Evolutionary conservation across 2,329 filamentous ascomycete genomes (phyloP), one percentile per base, ranked within the genome.

Genomic region (Beauveria sp.): DNA sequence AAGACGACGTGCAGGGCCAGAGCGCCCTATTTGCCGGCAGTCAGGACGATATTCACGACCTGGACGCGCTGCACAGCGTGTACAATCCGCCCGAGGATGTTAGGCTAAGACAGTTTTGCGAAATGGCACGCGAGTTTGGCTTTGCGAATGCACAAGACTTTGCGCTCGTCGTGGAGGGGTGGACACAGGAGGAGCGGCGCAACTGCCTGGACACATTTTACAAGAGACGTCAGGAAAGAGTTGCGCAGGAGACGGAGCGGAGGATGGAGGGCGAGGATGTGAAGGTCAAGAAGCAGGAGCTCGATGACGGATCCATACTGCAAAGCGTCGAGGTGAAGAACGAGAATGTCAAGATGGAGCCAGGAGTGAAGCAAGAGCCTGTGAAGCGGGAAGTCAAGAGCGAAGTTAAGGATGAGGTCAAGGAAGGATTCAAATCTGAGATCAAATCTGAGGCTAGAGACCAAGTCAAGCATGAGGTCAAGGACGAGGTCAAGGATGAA

Each of bases 91-190:
- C 90, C 0, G 79, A 82, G 57, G 84, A 87, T 9, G 89, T 97
- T 9, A 84, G 85, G 74, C 81, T 82, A 57, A 82, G 93, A 20
- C 92, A 97, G 69, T 96, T 99, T 69, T 96, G 92, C 73, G 89
- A 87, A 28, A 96, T 97, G 90, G 91, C 92, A 1, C 82, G 80
- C 67, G 84, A 84, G 59, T 90, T 91, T 71, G 91, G 90, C 1
- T 96, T 91, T 70, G 77, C 81, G 1, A 87, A 84, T 70, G 86
- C 88, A 1, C 89, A 86, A 0, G 89, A 94, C 63, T 97, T 97
- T 79, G 94, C 92, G 3, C 77, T 97, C 43, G 85, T 92, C 16
- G 92, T 97, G 3, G 94, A 97, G 73, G 84, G 86, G 16, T 96
- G 92, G 90, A 96, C 90, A 51, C 90, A 93, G 71, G 90, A 89